Base-by-base conservation (phyloP, 345 rosid species). In the Lepidium africanum region DNA sequence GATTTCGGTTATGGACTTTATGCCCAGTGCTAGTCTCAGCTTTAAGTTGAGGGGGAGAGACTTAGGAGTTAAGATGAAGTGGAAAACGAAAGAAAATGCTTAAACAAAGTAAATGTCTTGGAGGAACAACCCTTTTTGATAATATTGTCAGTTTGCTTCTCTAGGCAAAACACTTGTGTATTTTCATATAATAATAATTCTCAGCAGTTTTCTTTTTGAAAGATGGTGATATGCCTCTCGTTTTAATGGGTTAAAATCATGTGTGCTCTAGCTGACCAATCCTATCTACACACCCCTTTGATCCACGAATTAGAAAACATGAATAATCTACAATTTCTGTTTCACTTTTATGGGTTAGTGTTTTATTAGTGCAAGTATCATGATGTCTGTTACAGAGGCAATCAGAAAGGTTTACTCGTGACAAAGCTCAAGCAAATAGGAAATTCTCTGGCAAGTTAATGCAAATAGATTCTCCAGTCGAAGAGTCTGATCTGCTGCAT, bases 331-430 rank as follows among this genome's bases (percentile, higher is more conserved):
- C 48, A 50, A 10, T 30, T 53, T 54, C 40, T 68, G 60, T 55
- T 47, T 32, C 51, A 53, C 27, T 63, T 74, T 5, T 13, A 21
- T 75, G 51, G 50, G 23, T 16, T 45, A 30, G 56, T 37, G 55
- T 61, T 21, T 47, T 10, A 48, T 47, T 42, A 46, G 52, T 69
- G 47, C 51, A 63, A 30, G 46, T 40, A 15, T 62, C 71, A 5
- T 72, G 58, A 15, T 69, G 17, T 68, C 16, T 58, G 59, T 62
- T 63, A 65, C 96, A 94, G 99, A 86, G 85, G 66, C 99, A 91
- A 61, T 68, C 87, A 15, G 87, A 81, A 69, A 87, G 89, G 80
- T 82, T 84, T 52, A 78, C 70, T 79, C 90, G 85, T 57, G 90
- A 82, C 33, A 86, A 85, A 71, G 81, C 73, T 48, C 87, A 82